Evolutionary conservation across 148 eudicot species (phyloP), one percentile per base, ranked within the genome.

Genomic region (Rhododendron ferrugineum): DNA sequence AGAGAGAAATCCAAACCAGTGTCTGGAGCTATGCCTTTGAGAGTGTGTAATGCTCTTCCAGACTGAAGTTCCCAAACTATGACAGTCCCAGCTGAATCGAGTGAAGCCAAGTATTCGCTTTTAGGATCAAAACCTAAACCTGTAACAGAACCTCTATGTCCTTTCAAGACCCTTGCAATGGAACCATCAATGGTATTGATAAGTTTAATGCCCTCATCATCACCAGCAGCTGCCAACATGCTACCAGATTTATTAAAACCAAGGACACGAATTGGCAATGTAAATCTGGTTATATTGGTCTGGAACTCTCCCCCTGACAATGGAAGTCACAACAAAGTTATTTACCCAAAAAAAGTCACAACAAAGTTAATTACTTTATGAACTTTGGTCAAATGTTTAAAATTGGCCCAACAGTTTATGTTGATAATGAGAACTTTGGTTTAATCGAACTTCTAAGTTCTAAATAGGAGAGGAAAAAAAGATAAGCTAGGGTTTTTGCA

Each of bases 201-300:
- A 84, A 97, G 95, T 86, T 97, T 97, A 85, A 97, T 97, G 86
- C 99, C 99, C 87, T 97, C 99, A 49, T 94, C 99, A 84, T 97
- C 99, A 82, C 99, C 98, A 79, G 95, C 96, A 81, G 98, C 98
- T 75, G 99, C 99, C 91, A 97, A 90, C 94, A 97, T 89, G 87
- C 96, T 92, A 58, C 99, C 99, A 34, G 98, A 90, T 88, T 92
- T 95, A 87, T 95, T 97, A 77, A 97, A 97, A 80, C 94, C 90
- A 87, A 95, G 92, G 44, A 92, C 88, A 32, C 97, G 99, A 76
- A 97, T 94, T 76, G 99, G 98, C 90, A 97, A 85, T 70, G 99
- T 94, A 85, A 97, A 97, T 89, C 99, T 93, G 76, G 98, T 95
- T 88, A 97, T 93, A 86, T 97, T 95, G 88, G 95, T 95, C 86